Conservation (phyloP, 192 early-diverging fungal genomes). For the Coemansia brasiliensis region DNA sequence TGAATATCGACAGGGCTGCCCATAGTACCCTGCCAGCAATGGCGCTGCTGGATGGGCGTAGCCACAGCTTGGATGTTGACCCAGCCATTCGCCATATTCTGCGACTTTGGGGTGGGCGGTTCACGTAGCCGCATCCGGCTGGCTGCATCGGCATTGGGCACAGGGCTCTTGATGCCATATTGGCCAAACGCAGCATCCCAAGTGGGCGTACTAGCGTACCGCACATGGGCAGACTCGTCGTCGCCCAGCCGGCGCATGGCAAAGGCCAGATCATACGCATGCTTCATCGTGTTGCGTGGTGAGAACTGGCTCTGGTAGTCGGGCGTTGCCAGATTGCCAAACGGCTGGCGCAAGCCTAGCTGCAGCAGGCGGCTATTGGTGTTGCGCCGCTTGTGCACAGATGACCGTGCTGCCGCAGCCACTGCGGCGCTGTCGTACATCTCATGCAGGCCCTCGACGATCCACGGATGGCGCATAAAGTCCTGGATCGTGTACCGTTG, state of each 20-base stretch:
- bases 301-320: slow-evolving; percentile 36
- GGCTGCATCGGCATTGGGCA: slow-evolving; percentile 17
- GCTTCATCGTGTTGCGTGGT: slow-evolving; percentile 64
- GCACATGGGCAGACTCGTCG: slow-evolving; percentile 53
- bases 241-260: slow-evolving; percentile 77
- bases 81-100: slow-evolving; percentile 49
- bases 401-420: slow-evolving; percentile 37
- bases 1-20: slow-evolving; percentile 53
- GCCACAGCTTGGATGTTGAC: slow-evolving; percentile 54
- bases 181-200: slow-evolving; percentile 55
- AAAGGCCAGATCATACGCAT: slow-evolving; percentile 74
- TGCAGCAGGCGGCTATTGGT: slow-evolving; percentile 27
- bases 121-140: slow-evolving; percentile 22
- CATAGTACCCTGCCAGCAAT: slow-evolving; percentile 56
- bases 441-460: slow-evolving; percentile 43
- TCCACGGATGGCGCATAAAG: slow-evolving; percentile 81
- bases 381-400: slow-evolving; percentile 41
- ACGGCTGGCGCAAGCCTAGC: slow-evolving; percentile 31
- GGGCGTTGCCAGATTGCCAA: neutral
- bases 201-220: slow-evolving; percentile 42
- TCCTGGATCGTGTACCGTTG: slow-evolving; percentile 77
- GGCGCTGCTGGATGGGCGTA: slow-evolving; percentile 50
- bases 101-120: slow-evolving; percentile 28
- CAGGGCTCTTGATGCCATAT: slow-evolving; percentile 50
- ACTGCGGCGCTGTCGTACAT: slow-evolving; percentile 47